These are phyloP conservation scores for Microsporum canis DNA, from an alignment of 2,329 filamentous ascomycete species.

Conservation along the genomic window DNA sequence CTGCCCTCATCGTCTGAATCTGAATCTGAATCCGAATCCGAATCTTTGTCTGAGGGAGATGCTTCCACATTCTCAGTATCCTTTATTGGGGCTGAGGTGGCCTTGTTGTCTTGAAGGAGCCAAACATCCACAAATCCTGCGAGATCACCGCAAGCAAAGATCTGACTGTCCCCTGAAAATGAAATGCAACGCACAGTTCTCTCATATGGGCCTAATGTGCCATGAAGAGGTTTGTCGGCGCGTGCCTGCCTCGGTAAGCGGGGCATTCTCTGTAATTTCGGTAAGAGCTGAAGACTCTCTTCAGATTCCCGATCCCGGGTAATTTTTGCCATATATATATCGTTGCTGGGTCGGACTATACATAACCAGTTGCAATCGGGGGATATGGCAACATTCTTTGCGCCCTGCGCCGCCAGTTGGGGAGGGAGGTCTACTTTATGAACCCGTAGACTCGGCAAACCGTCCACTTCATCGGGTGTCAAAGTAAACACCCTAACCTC, in stretches of 20 bases:
- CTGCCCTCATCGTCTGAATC: slow-evolving; percentile 31
- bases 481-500: slow-evolving; percentile 70
- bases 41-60: slow-evolving; percentile 38
- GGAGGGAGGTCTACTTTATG: slow-evolving; percentile 56
- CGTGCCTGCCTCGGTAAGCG: slow-evolving; percentile 25
- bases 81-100: slow-evolving; percentile 21
- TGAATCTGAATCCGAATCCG: slow-evolving; percentile 28
- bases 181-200: slow-evolving; percentile 60
- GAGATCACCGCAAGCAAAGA: slow-evolving; percentile 69
- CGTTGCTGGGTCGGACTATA: slow-evolving; percentile 49
- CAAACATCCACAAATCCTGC: slow-evolving; percentile 82
- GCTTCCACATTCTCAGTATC: slow-evolving; percentile 29
- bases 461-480: slow-evolving; percentile 40
- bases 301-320: slow-evolving; percentile 29
- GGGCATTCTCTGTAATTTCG: slow-evolving; percentile 35
- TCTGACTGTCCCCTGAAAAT: slow-evolving; percentile 69
- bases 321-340: slow-evolving; percentile 44
- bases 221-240: slow-evolving; percentile 44
- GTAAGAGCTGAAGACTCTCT: slow-evolving; percentile 32
- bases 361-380: slow-evolving; percentile 37
- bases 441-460: slow-evolving; percentile 49
- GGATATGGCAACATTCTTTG: slow-evolving; percentile 49
- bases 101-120: slow-evolving; percentile 52
- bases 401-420: slow-evolving; percentile 49
- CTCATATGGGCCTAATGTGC: slow-evolving; percentile 64